Evolutionary conservation across 2,329 filamentous ascomycete species (phyloP), one percentile per base, ranked within the genome.

Genomic region (Epichloe bromicola): DNA sequence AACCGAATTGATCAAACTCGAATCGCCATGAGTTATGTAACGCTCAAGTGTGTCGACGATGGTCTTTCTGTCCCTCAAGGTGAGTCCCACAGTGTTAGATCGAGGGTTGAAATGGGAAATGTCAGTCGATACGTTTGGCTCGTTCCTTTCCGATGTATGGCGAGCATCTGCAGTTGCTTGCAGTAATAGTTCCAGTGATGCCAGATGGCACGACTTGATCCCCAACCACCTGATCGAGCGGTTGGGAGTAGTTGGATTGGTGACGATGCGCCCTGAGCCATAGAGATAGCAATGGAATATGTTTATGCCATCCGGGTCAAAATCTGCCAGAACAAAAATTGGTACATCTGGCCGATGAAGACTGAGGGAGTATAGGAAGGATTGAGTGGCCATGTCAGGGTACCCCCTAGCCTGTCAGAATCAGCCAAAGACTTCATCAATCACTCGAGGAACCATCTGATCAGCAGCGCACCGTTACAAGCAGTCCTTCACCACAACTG

Each of bases 221-320:
- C 87, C 87, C 3, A 91, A 70, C 83, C 84, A 88, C 43, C 67
- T 65, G 0, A 89, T 66, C 0, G 64, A 63, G 0, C 75, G 72
- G 0, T 81, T 70, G 0, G 67, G 68, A 1, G 74, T 62, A 36
- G 71, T 64, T 3, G 70, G 68, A 60, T 88, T 83, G 57, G 87
- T 82, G 0, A 73, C 67, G 1, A 86, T 69, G 7, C 72, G 70
- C 14, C 68, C 70, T n/a, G 85, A 87, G 6, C 85, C 85, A 54
- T 82, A 70, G 55, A 82, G 84, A 68, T 90, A 93, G 15, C 82
- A 88, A 4, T 77, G 77, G 56, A 88, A 70, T 40, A 94, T 93
- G 3, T 76, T 77, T 30, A 91, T 65, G 0, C 88, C 87, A 55
- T 91, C 79, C 0, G 86, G 86, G 57, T 93, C 87, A 53, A 79